Conservation (phyloP, 2,329 filamentous ascomycete species). For the Sporothrix phasma region DNA sequence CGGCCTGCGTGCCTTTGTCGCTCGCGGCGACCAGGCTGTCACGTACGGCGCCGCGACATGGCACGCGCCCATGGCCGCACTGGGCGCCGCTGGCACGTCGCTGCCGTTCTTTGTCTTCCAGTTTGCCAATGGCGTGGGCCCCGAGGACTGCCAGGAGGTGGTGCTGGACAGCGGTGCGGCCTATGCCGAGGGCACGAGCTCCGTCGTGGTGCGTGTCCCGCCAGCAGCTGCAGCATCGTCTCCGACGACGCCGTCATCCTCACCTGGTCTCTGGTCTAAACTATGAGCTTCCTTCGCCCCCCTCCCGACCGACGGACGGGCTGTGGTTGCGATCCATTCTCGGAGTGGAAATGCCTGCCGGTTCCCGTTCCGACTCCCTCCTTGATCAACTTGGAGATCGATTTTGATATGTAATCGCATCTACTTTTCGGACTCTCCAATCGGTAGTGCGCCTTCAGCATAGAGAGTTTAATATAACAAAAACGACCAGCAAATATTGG, state of each 20-base stretch:
- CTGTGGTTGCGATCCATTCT: not conserved
- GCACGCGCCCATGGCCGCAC: conserved; percentile 90
- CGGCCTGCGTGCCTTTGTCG: conserved; percentile 66
- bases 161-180: conserved; percentile 24
- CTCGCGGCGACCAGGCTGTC: conserved; percentile 68
- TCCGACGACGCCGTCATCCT: not conserved
- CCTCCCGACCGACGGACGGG: not conserved
- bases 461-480: too few relatives aligned
- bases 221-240: not conserved
- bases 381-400: not conserved
- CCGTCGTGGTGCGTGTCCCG: conserved; percentile 10
- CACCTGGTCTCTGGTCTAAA: conserved; percentile 5
- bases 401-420: not conserved
- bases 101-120: conserved; percentile 87
- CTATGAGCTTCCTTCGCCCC: not conserved
- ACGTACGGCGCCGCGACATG: conserved; percentile 89
- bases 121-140: conserved; percentile 69
- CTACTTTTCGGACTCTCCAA: not conserved
- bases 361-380: not conserved
- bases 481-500: not conserved
- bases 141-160: conserved; percentile 85
- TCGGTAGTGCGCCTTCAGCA: not conserved
- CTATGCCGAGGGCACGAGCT: conserved; percentile 1
- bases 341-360: not conserved
- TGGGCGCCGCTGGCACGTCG: conserved; percentile 48